Evolutionary conservation across 2,329 filamentous ascomycete genomes (phyloP).

Genomic region (Neospermospora avenae): DNA sequence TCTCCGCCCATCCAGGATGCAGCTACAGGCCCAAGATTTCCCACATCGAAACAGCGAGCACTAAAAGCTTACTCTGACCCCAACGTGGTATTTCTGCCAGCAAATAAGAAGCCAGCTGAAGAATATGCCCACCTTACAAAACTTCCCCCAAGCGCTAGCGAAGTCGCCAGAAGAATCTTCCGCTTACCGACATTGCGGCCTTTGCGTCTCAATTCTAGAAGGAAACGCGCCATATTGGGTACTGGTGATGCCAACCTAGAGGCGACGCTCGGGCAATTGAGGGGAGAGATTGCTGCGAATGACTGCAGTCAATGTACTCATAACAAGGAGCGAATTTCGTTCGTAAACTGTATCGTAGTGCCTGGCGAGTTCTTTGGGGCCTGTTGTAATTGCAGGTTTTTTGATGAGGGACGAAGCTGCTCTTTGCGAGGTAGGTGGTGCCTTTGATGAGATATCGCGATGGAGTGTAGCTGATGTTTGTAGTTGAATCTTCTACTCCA

Average conservation of each 20-base stretch:
- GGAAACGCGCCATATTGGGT: neutral
- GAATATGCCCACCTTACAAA: neutral
- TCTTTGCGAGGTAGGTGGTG: neutral
- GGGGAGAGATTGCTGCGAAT: neutral
- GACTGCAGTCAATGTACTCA: neutral
- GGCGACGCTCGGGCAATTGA: neutral
- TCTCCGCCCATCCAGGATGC: neutral
- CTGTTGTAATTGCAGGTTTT: neutral
- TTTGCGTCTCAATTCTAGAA: neutral
- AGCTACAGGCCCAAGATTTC: neutral
- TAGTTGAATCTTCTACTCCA: too few species aligned
- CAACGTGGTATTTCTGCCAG: neutral
- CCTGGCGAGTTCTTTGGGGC: neutral
- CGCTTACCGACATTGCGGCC: neutral
- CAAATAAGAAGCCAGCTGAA: neutral
- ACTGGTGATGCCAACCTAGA: neutral
- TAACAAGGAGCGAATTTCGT: neutral
- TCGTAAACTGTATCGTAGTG: neutral
- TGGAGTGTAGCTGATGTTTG: neutral
- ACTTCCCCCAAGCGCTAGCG: neutral
- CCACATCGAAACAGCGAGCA: neutral
- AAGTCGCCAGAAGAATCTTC: neutral
- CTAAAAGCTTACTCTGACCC: neutral
- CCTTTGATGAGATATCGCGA: too few species aligned
- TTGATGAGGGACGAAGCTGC: neutral